Conservation (phyloP, 169 alveolate genomes). For the Cryptosporidium meleagridis region DNA sequence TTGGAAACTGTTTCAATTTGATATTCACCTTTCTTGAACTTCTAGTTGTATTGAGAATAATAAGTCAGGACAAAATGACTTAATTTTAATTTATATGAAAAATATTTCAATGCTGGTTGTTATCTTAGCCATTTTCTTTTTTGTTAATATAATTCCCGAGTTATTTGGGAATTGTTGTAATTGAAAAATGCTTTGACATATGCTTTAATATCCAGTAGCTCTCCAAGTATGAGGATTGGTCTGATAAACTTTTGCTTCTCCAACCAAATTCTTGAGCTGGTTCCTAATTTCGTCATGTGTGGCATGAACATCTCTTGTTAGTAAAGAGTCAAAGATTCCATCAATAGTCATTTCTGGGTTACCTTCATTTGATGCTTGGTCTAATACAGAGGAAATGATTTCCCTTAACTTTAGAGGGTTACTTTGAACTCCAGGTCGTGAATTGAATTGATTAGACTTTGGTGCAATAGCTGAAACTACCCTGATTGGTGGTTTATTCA, state of each 20-base stretch:
- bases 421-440: not conserved
- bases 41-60: not conserved
- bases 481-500: slow-evolving; percentile 20
- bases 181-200: not conserved
- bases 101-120: too few relatives aligned
- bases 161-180: not conserved
- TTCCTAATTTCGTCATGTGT: slow-evolving; percentile 51
- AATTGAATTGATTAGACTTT: not conserved
- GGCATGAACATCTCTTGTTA: slow-evolving; percentile 23
- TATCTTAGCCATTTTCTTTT: not conserved
- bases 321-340: slow-evolving; percentile 11
- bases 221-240: slow-evolving; percentile 69
- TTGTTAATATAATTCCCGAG: not conserved
- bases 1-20: too few relatives aligned
- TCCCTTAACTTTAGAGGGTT: slow-evolving; percentile 65
- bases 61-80: too few relatives aligned
- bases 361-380: slow-evolving; percentile 54
- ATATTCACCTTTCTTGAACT: not conserved
- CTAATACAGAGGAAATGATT: slow-evolving; percentile 42
- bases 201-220: slow-evolving; percentile 50
- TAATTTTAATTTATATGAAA: not conserved
- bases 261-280: slow-evolving; percentile 44
- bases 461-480: slow-evolving; percentile 65
- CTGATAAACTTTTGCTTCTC: slow-evolving; percentile 65
- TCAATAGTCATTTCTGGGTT: slow-evolving; percentile 67